These are phyloP conservation scores for Chytridiales sp. DNA, from an alignment of 371 early-diverging fungal genomes.

Conservation along the genomic window DNA sequence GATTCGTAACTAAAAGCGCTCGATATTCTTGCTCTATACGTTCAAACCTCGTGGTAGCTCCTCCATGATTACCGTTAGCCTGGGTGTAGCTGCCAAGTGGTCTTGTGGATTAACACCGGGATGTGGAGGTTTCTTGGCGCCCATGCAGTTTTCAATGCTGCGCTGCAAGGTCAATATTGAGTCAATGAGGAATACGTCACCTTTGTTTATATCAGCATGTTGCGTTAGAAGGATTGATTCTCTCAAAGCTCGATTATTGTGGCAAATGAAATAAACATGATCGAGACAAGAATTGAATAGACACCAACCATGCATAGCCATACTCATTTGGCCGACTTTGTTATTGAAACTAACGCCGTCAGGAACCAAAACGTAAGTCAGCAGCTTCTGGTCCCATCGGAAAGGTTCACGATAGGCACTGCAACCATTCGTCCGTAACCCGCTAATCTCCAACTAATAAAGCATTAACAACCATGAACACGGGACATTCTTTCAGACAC, in stretches of 20 bases:
- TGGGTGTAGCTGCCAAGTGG: constrained; percentile 35
- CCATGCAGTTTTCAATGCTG: constrained; percentile 59
- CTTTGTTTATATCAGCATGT: constrained; percentile 12
- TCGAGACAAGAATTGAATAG: neutral
- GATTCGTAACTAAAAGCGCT: neutral
- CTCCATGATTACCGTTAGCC: constrained; percentile 13
- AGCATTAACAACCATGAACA: neutral
- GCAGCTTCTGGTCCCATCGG: constrained; percentile 73
- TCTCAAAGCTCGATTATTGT: too few species aligned
- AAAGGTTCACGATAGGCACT: constrained; percentile 68
- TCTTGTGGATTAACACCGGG: constrained; percentile 38
- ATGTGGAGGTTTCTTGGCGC: constrained; percentile 46
- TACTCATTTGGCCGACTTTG: constrained; percentile 58
- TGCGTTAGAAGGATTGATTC: neutral
- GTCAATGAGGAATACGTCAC: constrained; percentile 48
- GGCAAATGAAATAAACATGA: too few species aligned
- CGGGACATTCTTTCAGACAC: too few species aligned
- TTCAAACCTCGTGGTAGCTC: constrained; percentile 8
- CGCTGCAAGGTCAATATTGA: constrained; percentile 47
- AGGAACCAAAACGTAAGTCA: constrained; percentile 57
- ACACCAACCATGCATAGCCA: constrained; percentile 62
- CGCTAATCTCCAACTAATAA: constrained; percentile 56
- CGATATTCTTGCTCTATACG: neutral
- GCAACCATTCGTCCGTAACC: constrained; percentile 55
- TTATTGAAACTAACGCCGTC: constrained; percentile 46